phyloP scores from a whole-genome alignment of 2,329 filamentous ascomycete species.

The Colletotrichum sp. region DNA sequence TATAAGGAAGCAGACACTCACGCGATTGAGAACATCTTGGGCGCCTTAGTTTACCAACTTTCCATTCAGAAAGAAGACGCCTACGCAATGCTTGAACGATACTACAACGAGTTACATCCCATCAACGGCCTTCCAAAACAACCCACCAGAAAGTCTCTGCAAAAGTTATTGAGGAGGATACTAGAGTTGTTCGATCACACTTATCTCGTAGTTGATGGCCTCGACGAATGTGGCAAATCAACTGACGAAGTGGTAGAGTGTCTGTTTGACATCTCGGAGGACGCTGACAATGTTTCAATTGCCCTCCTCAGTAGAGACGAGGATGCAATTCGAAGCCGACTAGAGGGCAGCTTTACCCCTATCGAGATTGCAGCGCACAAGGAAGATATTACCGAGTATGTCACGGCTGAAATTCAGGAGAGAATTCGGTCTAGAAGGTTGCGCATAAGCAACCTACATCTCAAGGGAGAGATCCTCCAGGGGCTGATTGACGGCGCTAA shows the following conservation, averaged over 20 bases:
- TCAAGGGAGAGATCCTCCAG: not conserved
- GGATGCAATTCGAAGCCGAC: not conserved
- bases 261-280: not conserved
- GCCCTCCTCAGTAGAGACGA: not conserved
- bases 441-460: accelerated
- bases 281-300: not conserved
- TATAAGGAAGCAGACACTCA: not conserved
- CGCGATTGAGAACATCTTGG: not conserved
- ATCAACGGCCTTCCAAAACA: not conserved
- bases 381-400: not conserved
- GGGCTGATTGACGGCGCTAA: not conserved
- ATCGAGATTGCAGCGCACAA: not conserved
- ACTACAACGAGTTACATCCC: not conserved
- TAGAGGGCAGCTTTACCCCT: not conserved
- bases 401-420: not conserved
- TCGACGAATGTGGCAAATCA: not conserved
- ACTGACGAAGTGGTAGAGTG: not conserved
- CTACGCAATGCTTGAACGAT: not conserved
- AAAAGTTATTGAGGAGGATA: not conserved
- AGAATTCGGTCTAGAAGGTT: not conserved
- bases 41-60: not conserved
- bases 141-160: accelerated
- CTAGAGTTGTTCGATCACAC: not conserved
- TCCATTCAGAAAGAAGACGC: not conserved
- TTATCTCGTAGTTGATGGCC: not conserved